Conservation (phyloP, 352 stramenopile species). For the Albugo candida region DNA sequence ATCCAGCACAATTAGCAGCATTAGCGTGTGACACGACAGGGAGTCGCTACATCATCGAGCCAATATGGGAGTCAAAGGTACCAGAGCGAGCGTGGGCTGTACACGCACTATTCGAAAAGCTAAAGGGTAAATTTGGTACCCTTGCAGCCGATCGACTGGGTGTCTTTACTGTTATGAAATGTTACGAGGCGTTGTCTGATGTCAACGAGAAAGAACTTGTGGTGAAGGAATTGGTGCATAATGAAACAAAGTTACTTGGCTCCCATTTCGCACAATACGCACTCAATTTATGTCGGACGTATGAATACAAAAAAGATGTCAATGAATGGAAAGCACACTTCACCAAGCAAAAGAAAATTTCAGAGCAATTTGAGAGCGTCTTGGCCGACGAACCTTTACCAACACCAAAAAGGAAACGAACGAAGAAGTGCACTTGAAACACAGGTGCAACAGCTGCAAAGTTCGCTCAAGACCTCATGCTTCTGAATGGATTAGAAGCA, state of each 20-base stretch:
- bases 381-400: too few relatives aligned
- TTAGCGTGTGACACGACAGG: constrained; percentile 62
- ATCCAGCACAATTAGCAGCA: constrained; percentile 41
- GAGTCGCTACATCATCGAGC: constrained; percentile 55
- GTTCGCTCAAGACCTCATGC: too few relatives aligned
- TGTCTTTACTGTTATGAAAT: constrained; percentile 71
- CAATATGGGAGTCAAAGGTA: constrained; percentile 53
- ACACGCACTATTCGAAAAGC: constrained; percentile 39
- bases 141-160: constrained; percentile 54
- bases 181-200: constrained; percentile 30
- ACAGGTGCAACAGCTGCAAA: too few relatives aligned
- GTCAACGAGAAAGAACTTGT: constrained; percentile 42
- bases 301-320: constrained; percentile 59
- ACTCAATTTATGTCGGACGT: constrained; percentile 57
- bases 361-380: constrained; percentile 27
- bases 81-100: constrained; percentile 32
- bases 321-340: constrained; percentile 61
- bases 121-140: constrained; percentile 43
- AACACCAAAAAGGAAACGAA: too few relatives aligned
- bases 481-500: too few relatives aligned
- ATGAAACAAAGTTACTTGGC: constrained; percentile 48
- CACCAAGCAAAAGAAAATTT: constrained; percentile 65
- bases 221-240: constrained; percentile 42
- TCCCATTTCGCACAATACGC: constrained; percentile 71
- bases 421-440: too few relatives aligned